Evolutionary conservation across 2,329 filamentous ascomycete genomes (phyloP).

Genomic region (Metarhizium robertsii): DNA sequence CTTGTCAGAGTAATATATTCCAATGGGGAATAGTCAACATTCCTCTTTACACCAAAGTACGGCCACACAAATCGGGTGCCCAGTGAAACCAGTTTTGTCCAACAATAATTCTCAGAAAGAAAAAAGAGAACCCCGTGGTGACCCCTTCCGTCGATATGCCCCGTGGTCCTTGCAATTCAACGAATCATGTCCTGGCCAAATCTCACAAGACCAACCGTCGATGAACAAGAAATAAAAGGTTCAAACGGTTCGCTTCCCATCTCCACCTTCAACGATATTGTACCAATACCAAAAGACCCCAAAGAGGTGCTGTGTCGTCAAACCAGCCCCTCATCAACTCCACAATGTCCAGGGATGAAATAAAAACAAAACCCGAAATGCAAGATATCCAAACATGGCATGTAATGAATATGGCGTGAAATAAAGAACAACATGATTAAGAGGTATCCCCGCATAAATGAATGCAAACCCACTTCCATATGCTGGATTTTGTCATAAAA

Average conservation of each 20-base stretch:
- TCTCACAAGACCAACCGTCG: neutral
- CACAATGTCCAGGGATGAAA: neutral
- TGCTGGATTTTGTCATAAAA: neutral
- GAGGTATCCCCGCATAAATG: neutral
- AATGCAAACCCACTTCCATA: neutral
- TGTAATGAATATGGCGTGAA: neutral
- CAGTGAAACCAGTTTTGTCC: no score
- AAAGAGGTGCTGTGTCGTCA: neutral
- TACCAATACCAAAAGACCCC: neutral
- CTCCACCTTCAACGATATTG: neutral
- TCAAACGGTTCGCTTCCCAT: neutral
- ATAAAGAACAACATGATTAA: neutral
- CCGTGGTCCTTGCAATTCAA: no score
- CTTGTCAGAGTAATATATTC: no score
- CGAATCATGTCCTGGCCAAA: no score
- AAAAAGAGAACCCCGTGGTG: no score
- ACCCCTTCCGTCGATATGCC: no score
- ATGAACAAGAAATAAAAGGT: neutral
- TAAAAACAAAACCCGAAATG: neutral
- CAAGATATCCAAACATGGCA: neutral
- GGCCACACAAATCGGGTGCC: no score
- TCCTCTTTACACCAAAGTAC: no score
- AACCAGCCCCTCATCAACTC: neutral
- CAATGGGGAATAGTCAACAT: no score
- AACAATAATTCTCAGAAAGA: no score